These are phyloP conservation scores for Mycena capillaripes DNA, from an alignment of 768 basidiomycete species.

Conservation along the genomic window DNA sequence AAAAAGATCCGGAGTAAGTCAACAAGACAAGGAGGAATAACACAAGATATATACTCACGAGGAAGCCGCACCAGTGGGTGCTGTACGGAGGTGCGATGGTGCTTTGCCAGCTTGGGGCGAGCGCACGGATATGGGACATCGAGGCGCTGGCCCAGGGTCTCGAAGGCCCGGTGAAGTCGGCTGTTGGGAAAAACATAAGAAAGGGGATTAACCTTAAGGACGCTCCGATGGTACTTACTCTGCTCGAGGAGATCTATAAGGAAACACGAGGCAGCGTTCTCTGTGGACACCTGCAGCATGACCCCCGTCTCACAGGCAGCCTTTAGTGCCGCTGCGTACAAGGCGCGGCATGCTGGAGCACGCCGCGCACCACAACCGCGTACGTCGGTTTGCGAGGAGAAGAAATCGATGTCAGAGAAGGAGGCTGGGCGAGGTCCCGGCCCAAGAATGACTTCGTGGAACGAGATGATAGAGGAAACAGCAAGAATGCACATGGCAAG, in stretches of 20 bases:
- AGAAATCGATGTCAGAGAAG: background rate
- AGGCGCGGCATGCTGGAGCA: background rate
- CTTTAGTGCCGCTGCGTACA: background rate
- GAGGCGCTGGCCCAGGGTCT: background rate
- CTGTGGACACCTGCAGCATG: constrained; percentile 9
- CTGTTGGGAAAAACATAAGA: background rate
- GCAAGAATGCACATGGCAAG: constrained; percentile 25
- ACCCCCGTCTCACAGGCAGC: constrained; percentile 11
- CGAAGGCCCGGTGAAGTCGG: background rate
- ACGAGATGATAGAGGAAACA: background rate
- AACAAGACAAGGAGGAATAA: too few species aligned
- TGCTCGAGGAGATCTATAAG: constrained; percentile 11
- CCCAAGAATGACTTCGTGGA: constrained; percentile 18
- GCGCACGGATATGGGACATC: background rate
- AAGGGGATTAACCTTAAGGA: too few species aligned
- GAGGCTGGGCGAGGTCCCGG: background rate
- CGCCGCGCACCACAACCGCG: constrained; percentile 2
- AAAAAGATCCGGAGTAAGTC: too few species aligned
- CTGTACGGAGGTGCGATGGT: background rate
- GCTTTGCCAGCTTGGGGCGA: background rate
- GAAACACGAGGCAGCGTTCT: constrained; percentile 9
- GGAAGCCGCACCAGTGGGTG: background rate
- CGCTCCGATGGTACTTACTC: background rate
- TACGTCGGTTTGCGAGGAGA: background rate
- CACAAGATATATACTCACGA: background rate